Base-by-base conservation (phyloP, 2,329 filamentous ascomycete genomes). In the Annulohypoxylon truncatum region DNA sequence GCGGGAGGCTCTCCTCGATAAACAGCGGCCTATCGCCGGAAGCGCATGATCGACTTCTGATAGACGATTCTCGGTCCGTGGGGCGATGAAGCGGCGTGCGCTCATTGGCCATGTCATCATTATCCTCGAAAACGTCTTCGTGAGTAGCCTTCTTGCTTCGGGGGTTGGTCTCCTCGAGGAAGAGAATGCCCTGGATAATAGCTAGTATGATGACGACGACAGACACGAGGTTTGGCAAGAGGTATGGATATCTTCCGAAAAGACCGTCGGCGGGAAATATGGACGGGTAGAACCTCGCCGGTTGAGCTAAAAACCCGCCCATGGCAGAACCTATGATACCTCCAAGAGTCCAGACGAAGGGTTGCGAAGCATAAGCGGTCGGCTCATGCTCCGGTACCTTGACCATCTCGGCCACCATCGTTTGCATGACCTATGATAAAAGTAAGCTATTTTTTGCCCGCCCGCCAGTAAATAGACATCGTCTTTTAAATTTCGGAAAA, bases 211-310 rank as follows among this genome's bases (percentile, higher is more conserved):
- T 82, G 8, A 92, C 82, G 1, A 77, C 81, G 0, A 89, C 89
- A 0, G 89, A 87, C 53, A 91, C 81, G 0, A 92, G 71, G 71
- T 92, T 93, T 1, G 90, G 90, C 4, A 85, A 79, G n/a, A 92
- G 82, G 70, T 92, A 94, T 0, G 92, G 91, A 71, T 90, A 92
- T 6, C 84, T 83, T 42, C 89, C 90, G 50, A 82, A 82, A 0
- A 82, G 44, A 1, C 80, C 80, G 24, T 81, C 80, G 24, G 74
- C 66, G 1, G 79, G 71, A 47, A 82, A 82, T 18, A 80, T 38
- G 0, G 68, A 69, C 12, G 74, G 77, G 52, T 79, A 79, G 62
- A 78, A 79, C n/a, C 42, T 65, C 3, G 78, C 75, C 1, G 78
- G 78, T 46, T 79, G 75, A 5, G 78, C 78, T 24, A 79, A 71